Conservation (phyloP, 129 eudicot genomes). For the Tanacetum coccineum region DNA sequence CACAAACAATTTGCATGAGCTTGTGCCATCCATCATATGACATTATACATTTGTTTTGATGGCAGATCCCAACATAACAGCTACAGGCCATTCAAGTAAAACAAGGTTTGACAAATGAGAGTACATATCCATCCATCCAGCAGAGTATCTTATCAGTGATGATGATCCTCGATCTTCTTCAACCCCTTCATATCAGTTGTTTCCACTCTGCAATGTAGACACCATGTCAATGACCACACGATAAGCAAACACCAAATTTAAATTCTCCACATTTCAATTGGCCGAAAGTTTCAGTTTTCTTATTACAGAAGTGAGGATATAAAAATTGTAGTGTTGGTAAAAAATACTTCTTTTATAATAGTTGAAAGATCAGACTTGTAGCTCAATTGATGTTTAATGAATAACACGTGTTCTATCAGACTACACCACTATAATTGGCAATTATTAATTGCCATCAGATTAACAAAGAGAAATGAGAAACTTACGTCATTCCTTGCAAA, state of each 20-base stretch:
- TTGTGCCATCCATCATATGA: neutral
- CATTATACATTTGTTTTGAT: constrained; percentile 19
- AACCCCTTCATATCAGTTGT: constrained; percentile 96
- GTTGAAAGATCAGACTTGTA: too few relatives aligned
- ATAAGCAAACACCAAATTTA: neutral
- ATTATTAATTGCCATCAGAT: neutral
- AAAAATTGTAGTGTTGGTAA: neutral
- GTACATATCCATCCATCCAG: neutral
- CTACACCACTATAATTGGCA: neutral
- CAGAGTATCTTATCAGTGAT: constrained; percentile 36
- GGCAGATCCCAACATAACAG: constrained; percentile 4
- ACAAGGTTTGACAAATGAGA: constrained; percentile 9
- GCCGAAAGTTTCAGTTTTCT: neutral
- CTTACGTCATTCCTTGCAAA: constrained; percentile 90
- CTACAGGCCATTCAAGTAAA: constrained; percentile 14
- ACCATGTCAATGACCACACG: neutral
- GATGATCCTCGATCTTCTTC: constrained; percentile 81
- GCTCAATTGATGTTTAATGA: neutral
- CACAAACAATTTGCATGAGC: constrained; percentile 27
- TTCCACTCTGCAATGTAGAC: constrained; percentile 65
- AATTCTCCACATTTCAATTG: neutral
- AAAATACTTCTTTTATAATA: neutral
- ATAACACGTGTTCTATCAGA: neutral
- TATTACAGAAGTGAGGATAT: neutral
- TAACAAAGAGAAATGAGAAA: constrained; percentile 21